Evolutionary conservation across 2,329 filamentous ascomycete species (phyloP).

Genomic region (Xylaria sp.): DNA sequence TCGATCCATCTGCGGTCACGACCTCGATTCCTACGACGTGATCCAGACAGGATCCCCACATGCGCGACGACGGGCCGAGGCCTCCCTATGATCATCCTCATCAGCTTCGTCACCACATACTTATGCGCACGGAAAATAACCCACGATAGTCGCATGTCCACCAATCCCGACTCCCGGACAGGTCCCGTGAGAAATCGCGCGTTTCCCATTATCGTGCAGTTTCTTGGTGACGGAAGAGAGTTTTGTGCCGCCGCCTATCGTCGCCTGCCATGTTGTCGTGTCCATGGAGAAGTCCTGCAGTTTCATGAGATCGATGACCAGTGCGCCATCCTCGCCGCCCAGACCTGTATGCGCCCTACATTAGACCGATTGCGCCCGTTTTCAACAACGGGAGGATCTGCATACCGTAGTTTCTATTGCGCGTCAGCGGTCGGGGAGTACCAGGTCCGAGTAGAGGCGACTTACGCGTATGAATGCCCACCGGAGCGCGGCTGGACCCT

Average conservation of each 20-base stretch:
- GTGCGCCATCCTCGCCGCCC: constrained; percentile 45
- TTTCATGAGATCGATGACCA: constrained; percentile 51
- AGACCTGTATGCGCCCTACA: constrained; percentile 31
- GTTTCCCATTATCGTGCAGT: constrained; percentile 46
- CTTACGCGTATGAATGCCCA: constrained; percentile 59
- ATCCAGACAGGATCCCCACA: constrained; percentile 54
- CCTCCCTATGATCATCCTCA: constrained; percentile 41
- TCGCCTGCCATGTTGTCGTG: constrained; percentile 46
- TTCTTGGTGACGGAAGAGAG: constrained; percentile 47
- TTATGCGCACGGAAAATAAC: constrained; percentile 18
- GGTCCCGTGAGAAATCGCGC: constrained; percentile 56
- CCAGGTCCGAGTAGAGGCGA: background rate
- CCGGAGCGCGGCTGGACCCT: constrained; percentile 59
- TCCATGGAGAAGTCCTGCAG: constrained; percentile 52
- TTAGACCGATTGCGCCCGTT: constrained; percentile 9
- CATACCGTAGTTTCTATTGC: constrained; percentile 32
- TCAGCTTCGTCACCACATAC: constrained; percentile 15
- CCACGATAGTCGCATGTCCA: constrained; percentile 52
- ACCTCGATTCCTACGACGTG: constrained; percentile 51
- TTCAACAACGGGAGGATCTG: background rate
- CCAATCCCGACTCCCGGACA: constrained; percentile 56
- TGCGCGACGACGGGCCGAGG: constrained; percentile 52
- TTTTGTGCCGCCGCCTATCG: constrained; percentile 48
- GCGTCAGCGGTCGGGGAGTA: constrained; percentile 13
- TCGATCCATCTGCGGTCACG: constrained; percentile 50